These are phyloP conservation scores for Salix purpurea DNA, from an alignment of 345 rosid genomes.

Conservation along the genomic window DNA sequence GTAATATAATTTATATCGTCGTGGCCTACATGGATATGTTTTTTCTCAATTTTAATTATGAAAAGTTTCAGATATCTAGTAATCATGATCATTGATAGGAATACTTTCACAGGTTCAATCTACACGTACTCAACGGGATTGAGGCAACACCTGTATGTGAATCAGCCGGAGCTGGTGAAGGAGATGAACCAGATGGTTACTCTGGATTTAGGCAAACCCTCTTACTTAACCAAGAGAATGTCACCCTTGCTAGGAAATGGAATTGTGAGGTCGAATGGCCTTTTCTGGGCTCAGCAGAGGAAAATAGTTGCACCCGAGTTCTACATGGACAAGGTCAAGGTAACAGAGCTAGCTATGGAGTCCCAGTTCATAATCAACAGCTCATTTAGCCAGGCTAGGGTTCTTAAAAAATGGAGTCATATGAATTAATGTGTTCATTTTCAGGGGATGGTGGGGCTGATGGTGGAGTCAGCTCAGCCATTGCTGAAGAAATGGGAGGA, in stretches of 20 bases:
- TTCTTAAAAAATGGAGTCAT: too few relatives aligned
- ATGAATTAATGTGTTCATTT: background rate
- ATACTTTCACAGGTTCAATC: slow-evolving; percentile 40
- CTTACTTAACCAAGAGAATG: slow-evolving; percentile 55
- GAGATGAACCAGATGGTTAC: slow-evolving; percentile 59
- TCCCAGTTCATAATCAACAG: too few relatives aligned
- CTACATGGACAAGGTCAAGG: slow-evolving; percentile 25
- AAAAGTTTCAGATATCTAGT: too few relatives aligned
- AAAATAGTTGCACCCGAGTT: slow-evolving; percentile 23
- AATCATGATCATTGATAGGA: too few relatives aligned
- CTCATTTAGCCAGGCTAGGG: too few relatives aligned
- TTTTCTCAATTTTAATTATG: too few relatives aligned
- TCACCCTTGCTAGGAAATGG: slow-evolving; percentile 70
- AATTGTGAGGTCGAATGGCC: slow-evolving; percentile 44
- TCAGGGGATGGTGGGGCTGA: slow-evolving; percentile 22
- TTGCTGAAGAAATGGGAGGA: slow-evolving; percentile 19
- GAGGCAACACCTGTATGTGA: slow-evolving; percentile 63
- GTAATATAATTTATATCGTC: too few relatives aligned
- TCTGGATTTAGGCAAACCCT: slow-evolving; percentile 63
- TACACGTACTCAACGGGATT: slow-evolving; percentile 68
- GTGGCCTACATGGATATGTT: too few relatives aligned
- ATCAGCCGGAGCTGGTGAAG: slow-evolving; percentile 63
- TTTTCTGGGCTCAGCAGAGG: slow-evolving; percentile 18
- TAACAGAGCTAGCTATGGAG: background rate
- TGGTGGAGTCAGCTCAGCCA: slow-evolving; percentile 12